Percentiles rank a stretch among this genome's conserved stretches.
Conservation (phyloP, 2,329 filamentous ascomycete genomes). For the Claviceps maximensis region DNA sequence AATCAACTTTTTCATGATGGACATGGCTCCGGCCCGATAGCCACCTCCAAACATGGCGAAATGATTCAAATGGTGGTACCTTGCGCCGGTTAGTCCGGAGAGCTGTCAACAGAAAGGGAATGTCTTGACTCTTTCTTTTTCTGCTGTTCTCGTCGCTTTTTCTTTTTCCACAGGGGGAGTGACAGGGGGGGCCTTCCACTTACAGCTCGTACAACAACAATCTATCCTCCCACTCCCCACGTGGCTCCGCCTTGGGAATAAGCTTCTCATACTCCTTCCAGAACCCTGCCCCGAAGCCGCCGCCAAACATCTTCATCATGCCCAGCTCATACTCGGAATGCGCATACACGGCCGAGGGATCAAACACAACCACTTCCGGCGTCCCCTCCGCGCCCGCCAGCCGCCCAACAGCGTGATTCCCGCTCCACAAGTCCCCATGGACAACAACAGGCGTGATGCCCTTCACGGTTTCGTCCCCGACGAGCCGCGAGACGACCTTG, state of each 20-base stretch:
- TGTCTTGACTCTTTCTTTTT: too few relatives aligned
- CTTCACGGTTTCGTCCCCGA: conserved; percentile 51
- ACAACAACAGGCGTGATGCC: conserved; percentile 64
- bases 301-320: conserved; percentile 95
- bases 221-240: conserved; percentile 73
- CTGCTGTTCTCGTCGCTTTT: too few relatives aligned
- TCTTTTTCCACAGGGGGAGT: too few relatives aligned
- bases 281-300: conserved; percentile 62
- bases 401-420: conserved; percentile 58
- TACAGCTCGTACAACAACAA: conserved; percentile 70
- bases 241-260: conserved; percentile 68
- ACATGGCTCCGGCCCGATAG: conserved; percentile 63
- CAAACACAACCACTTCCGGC: conserved; percentile 66
- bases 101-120: neutral
- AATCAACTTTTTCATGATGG: conserved; percentile 64
- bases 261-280: conserved; percentile 64
- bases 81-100: conserved; percentile 20
- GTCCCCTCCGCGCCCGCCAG: conserved; percentile 42
- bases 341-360: conserved; percentile 68
- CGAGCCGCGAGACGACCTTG: conserved; percentile 60
- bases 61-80: conserved; percentile 86
- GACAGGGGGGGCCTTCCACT: conserved; percentile 30
- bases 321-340: conserved; percentile 85
- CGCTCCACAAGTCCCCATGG: conserved; percentile 90
- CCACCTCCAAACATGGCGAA: conserved; percentile 71